These are phyloP conservation scores for Plicaturopsis crispa DNA, from an alignment of 768 basidiomycete species.

Conservation along the genomic window DNA sequence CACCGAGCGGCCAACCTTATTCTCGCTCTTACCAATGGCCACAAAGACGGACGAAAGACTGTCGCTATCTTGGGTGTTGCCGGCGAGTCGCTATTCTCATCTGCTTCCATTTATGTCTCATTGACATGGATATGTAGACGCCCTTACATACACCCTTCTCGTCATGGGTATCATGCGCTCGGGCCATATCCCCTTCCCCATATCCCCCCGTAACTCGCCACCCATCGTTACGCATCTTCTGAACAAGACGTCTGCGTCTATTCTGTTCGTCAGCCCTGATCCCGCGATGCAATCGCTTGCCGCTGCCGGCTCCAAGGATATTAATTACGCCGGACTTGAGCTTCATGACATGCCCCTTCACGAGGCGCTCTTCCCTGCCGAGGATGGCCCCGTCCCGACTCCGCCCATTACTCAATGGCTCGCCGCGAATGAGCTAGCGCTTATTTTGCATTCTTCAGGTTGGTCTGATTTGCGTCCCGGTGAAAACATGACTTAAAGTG, in stretches of 20 bases:
- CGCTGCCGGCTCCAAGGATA: conserved; percentile 1
- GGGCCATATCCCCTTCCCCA: conserved; percentile 21
- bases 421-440: conserved; percentile 6
- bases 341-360: conserved; percentile 8
- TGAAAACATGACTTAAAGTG: not conserved
- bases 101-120: not conserved
- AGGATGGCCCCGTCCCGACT: conserved; percentile 10
- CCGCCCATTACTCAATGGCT: conserved; percentile 14
- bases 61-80: conserved; percentile 19
- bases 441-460: conserved; percentile 21
- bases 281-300: conserved; percentile 12
- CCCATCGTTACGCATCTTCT: conserved; percentile 28
- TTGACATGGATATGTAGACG: conserved; percentile 14
- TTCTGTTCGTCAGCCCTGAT: conserved; percentile 18
- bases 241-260: conserved; percentile 10
- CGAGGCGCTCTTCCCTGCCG: not conserved
- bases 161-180: conserved; percentile 17
- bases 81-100: conserved; percentile 9
- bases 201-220: conserved; percentile 27
- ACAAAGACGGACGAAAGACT: conserved; percentile 8
- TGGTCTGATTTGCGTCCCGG: not conserved
- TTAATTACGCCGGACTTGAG: conserved; percentile 2
- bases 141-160: conserved; percentile 20
- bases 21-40: conserved; percentile 3
- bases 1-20: conserved; percentile 16